Percentiles rank a stretch among this genome's conserved stretches.
Conservation (phyloP, 2,329 filamentous ascomycete species). For the Trichoderma brevicompactum region DNA sequence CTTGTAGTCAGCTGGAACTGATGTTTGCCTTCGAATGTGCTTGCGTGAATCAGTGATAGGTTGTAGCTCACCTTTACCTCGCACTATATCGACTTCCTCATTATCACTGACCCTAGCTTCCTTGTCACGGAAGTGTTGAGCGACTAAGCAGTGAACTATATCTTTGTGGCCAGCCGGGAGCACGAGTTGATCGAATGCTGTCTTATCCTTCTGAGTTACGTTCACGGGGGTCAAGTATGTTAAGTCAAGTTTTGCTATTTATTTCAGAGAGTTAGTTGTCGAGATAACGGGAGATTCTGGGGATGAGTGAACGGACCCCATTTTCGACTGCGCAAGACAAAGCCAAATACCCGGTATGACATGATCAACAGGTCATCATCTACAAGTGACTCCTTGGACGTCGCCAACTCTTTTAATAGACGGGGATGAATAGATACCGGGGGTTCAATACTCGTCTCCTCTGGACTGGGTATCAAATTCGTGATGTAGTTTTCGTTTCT, state of each 20-base stretch:
- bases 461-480: neutral
- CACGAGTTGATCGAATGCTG: slow-evolving; percentile 38
- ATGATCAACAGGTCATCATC: slow-evolving; percentile 41
- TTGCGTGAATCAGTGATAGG: neutral
- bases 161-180: slow-evolving; percentile 30
- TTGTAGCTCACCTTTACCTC: slow-evolving; percentile 1
- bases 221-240: slow-evolving; percentile 6
- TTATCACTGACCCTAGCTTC: slow-evolving; percentile 22
- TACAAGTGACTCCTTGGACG: neutral
- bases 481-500: slow-evolving; percentile 16
- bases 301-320: slow-evolving; percentile 39
- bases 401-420: slow-evolving; percentile 4
- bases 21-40: neutral
- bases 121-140: slow-evolving; percentile 32
- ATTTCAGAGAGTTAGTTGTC: neutral
- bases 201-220: slow-evolving; percentile 11
- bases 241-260: slow-evolving; percentile 12
- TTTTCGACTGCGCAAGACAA: slow-evolving; percentile 40
- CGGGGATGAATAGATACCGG: slow-evolving; percentile 14
- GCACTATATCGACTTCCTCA: slow-evolving; percentile 18
- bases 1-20: neutral
- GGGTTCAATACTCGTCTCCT: neutral
- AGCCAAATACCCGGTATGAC: slow-evolving; percentile 42
- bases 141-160: slow-evolving; percentile 17
- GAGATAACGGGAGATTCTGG: neutral